phyloP scores from a whole-genome alignment of 495 filamentous ascomycete genomes.

The Lepidopterella palustris region DNA sequence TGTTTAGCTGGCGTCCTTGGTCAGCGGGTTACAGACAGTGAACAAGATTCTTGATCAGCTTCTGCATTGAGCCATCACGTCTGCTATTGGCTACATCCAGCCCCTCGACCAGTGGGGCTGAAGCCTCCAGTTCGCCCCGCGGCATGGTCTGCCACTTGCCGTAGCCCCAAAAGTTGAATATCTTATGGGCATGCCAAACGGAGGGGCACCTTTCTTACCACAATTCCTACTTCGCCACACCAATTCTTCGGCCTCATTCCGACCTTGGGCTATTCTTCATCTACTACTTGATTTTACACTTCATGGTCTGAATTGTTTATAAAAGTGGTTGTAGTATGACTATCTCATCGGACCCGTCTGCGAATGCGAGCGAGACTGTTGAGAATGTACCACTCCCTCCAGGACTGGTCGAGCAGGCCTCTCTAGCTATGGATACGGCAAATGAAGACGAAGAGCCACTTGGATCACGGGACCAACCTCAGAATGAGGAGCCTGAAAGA shows the following conservation, averaged over 20 bases:
- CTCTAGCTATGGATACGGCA: conserved; percentile 2
- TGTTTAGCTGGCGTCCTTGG: not conserved
- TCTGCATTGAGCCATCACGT: not conserved
- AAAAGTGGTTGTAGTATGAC: conserved; percentile 5
- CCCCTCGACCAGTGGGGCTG: not conserved
- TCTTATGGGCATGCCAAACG: too few species aligned
- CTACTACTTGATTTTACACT: too few species aligned
- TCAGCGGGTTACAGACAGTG: not conserved
- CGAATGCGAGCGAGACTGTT: not conserved
- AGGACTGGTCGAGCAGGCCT: conserved; percentile 1
- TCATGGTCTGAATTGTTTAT: too few species aligned
- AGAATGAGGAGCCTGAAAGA: not conserved
- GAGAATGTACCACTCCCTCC: conserved; percentile 10
- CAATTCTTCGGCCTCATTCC: too few species aligned
- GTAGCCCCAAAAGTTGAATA: not conserved
- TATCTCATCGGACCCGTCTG: not conserved
- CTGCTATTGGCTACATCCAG: not conserved
- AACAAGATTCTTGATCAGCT: not conserved
- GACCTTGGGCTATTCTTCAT: too few species aligned
- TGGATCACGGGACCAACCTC: not conserved
- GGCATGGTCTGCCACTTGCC: not conserved
- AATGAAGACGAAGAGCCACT: not conserved
- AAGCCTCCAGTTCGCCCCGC: not conserved
- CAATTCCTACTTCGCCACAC: too few species aligned
- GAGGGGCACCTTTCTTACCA: too few species aligned